Percentiles rank a stretch among this genome's conserved stretches.
These are phyloP conservation scores for Yamadazyma friedrichii DNA, from an alignment of 1,139 yeast genomes.

Conservation along the genomic window DNA sequence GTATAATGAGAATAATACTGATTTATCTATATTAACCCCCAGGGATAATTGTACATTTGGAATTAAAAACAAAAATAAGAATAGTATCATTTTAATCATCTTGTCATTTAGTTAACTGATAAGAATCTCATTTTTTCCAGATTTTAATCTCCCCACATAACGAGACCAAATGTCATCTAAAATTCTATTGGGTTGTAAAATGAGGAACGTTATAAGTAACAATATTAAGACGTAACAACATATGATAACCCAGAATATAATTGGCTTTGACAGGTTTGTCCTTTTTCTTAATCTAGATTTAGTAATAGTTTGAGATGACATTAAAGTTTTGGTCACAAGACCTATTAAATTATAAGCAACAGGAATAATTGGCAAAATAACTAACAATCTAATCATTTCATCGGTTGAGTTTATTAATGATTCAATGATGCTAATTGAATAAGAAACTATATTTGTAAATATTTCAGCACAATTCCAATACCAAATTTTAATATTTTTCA, in stretches of 20 bases:
- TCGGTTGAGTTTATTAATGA: not conserved
- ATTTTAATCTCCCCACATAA: conserved; percentile 1
- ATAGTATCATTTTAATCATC: not conserved
- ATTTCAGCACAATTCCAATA: not conserved
- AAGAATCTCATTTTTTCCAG: not conserved
- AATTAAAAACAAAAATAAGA: not conserved
- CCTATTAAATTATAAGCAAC: not conserved
- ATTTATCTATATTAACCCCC: not conserved
- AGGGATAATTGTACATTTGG: not conserved
- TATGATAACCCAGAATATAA: no score
- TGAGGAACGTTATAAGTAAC: no score
- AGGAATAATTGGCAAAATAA: not conserved
- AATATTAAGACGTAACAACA: no score
- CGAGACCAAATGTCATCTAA: not conserved
- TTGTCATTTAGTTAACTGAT: not conserved
- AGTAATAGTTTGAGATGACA: not conserved
- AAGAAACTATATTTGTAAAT: no score
- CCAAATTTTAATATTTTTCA: not conserved
- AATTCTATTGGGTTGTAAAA: not conserved
- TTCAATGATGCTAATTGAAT: no score
- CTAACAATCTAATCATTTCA: not conserved
- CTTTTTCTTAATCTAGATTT: not conserved
- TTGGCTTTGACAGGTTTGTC: no score
- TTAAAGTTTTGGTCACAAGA: not conserved
- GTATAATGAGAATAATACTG: not conserved